These are phyloP conservation scores for Tribonema minus DNA, from an alignment of 108 stramenopile species.

Conservation along the genomic window DNA sequence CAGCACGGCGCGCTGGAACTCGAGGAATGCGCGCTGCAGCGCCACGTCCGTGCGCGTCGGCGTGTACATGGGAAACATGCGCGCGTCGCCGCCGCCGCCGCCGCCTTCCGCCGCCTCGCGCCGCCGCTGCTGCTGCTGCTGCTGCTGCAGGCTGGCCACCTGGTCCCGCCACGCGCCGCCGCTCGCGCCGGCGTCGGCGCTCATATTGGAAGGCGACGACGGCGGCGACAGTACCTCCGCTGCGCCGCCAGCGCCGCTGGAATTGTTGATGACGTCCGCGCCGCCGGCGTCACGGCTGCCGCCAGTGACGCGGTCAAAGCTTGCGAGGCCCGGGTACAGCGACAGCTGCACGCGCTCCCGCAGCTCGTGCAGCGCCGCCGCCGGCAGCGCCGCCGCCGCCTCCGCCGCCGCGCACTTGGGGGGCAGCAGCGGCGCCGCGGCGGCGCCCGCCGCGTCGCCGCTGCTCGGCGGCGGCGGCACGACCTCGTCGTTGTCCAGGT, in stretches of 20 bases:
- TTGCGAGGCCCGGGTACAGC: conserved; percentile 14
- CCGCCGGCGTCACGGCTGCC: no score
- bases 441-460: conserved; percentile 3
- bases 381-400: neutral
- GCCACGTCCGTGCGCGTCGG: neutral
- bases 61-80: neutral
- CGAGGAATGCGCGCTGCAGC: neutral
- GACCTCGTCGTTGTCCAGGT: conserved; percentile 21
- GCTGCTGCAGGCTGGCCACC: neutral
- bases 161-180: neutral
- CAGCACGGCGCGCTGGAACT: neutral
- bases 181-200: neutral
- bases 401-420: neutral
- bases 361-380: neutral
- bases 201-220: neutral
- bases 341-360: neutral
- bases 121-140: neutral
- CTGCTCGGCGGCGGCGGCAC: neutral
- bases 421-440: no score
- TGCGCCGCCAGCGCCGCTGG: neutral
- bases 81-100: neutral
- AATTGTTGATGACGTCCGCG: neutral
- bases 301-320: conserved; percentile 27
- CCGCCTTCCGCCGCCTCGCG: neutral
- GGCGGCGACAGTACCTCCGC: neutral